A percentile compares a stretch with the other conserved stretches of the same genome.
These are phyloP conservation scores for Tulasnella sp. DNA, from an alignment of 768 basidiomycete genomes.

Conservation along the genomic window DNA sequence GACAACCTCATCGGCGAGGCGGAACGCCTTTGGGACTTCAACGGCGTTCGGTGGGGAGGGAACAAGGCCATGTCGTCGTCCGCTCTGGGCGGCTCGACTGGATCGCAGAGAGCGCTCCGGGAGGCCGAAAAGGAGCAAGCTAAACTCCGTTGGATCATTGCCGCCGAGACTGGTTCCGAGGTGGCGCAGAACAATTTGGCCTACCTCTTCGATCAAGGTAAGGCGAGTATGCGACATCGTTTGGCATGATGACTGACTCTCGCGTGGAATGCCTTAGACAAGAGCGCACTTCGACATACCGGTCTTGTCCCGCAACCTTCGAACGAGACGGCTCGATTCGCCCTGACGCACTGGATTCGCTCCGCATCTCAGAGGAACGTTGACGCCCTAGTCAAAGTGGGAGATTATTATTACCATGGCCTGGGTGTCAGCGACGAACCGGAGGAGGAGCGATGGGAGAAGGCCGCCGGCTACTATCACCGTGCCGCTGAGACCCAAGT, in stretches of 20 bases:
- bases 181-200: conserved; percentile 93
- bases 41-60: not conserved
- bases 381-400: conserved; percentile 96
- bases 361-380: conserved; percentile 89
- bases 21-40: not conserved
- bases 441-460: conserved; percentile 58
- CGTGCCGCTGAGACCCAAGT: conserved; percentile 86
- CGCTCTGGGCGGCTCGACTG: not conserved
- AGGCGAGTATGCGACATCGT: conserved; percentile 16
- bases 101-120: conserved; percentile 27
- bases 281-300: conserved; percentile 54
- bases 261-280: conserved; percentile 35
- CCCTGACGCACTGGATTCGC: conserved; percentile 87
- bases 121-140: conserved; percentile 66
- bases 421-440: conserved; percentile 65
- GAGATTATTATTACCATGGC: conserved; percentile 92
- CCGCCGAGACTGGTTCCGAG: conserved; percentile 86
- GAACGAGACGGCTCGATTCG: conserved; percentile 71
- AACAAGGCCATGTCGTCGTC: not conserved
- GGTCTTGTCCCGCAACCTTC: conserved; percentile 63
- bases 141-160: conserved; percentile 89
- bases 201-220: conserved; percentile 84
- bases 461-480: conserved; percentile 89
- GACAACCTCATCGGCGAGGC: not conserved
- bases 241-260: not conserved